Evolutionary conservation across 2,329 filamentous ascomycete species (phyloP).

Genomic region (Leptographium procerum): DNA sequence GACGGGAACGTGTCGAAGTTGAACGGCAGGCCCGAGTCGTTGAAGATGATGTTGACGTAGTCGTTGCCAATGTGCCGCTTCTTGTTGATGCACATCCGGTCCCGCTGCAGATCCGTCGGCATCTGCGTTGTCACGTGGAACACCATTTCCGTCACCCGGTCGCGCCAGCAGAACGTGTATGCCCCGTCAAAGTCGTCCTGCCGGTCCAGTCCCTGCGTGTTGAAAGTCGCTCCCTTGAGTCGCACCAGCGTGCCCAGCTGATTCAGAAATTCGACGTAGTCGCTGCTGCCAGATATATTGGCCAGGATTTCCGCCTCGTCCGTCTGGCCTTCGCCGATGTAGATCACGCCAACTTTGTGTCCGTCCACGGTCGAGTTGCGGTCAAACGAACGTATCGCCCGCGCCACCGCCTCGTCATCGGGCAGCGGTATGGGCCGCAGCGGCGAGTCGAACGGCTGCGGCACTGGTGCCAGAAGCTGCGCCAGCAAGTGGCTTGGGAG

Average conservation of each 20-base stretch:
- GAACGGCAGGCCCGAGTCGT: constrained; percentile 85
- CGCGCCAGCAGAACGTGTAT: constrained; percentile 87
- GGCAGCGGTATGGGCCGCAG: constrained; percentile 67
- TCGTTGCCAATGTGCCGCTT: constrained; percentile 96
- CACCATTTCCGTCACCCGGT: constrained; percentile 86
- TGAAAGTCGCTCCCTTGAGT: constrained; percentile 75
- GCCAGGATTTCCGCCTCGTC: constrained; percentile 73
- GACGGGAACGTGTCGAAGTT: constrained; percentile 86
- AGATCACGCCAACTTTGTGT: constrained; percentile 90
- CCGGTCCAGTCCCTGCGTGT: constrained; percentile 82
- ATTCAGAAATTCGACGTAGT: constrained; percentile 78
- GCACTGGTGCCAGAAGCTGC: constrained; percentile 53
- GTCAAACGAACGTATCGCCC: constrained; percentile 74
- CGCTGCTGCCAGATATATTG: constrained; percentile 75
- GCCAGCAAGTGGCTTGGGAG: constrained; percentile 65
- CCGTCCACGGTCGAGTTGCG: constrained; percentile 82
- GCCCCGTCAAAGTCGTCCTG: constrained; percentile 70
- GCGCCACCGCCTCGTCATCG: constrained; percentile 52
- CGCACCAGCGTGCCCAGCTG: constrained; percentile 72
- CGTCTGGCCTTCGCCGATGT: constrained; percentile 79
- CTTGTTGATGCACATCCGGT: constrained; percentile 69
- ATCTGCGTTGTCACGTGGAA: constrained; percentile 97
- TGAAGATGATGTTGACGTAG: constrained; percentile 96
- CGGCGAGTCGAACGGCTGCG: constrained; percentile 42
- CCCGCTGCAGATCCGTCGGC: constrained; percentile 72